Evolutionary conservation across 805 yeast genomes (phyloP).

Genomic region (Candida mattraensis): DNA sequence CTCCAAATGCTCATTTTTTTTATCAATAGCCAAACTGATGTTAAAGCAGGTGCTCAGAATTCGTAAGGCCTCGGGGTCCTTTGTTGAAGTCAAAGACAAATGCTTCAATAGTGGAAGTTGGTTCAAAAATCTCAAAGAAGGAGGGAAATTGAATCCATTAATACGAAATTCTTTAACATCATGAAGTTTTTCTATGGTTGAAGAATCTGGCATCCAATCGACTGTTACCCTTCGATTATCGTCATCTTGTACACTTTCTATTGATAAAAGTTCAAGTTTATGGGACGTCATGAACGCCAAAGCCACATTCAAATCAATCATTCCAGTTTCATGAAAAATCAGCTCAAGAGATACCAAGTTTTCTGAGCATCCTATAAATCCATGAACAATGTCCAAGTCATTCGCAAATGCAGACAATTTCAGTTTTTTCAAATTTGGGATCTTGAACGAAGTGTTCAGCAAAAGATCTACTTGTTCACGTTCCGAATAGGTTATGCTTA

Average conservation of each 20-base stretch:
- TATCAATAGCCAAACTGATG: background rate
- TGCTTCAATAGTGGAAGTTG: conserved; percentile 2
- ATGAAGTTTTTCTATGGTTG: conserved; percentile 1
- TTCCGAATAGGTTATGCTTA: conserved; percentile 9
- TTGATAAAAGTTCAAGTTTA: conserved; percentile 3
- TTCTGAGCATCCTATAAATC: conserved; percentile 6
- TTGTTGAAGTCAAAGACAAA: conserved; percentile 8
- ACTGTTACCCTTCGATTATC: conserved; percentile 12
- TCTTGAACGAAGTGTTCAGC: background rate
- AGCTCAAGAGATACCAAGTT: conserved; percentile 1
- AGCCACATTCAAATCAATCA: conserved; percentile 6
- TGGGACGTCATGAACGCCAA: conserved; percentile 1
- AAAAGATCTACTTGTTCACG: conserved; percentile 1
- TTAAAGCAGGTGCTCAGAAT: conserved; percentile 1
- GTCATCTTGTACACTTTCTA: conserved; percentile 11
- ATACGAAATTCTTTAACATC: conserved; percentile 3
- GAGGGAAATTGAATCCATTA: conserved; percentile 9
- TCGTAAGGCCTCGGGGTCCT: conserved; percentile 12
- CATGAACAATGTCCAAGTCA: conserved; percentile 5
- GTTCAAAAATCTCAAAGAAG: conserved; percentile 9
- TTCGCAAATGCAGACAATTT: conserved; percentile 4
- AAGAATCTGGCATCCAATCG: conserved; percentile 12
- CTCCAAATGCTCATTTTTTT: conserved; percentile 1
- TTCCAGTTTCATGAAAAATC: conserved; percentile 7
- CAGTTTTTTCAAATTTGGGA: conserved; percentile 7